These are phyloP conservation scores for Coemansia sp. DNA, from an alignment of 371 early-diverging fungal species.

Conservation along the genomic window DNA sequence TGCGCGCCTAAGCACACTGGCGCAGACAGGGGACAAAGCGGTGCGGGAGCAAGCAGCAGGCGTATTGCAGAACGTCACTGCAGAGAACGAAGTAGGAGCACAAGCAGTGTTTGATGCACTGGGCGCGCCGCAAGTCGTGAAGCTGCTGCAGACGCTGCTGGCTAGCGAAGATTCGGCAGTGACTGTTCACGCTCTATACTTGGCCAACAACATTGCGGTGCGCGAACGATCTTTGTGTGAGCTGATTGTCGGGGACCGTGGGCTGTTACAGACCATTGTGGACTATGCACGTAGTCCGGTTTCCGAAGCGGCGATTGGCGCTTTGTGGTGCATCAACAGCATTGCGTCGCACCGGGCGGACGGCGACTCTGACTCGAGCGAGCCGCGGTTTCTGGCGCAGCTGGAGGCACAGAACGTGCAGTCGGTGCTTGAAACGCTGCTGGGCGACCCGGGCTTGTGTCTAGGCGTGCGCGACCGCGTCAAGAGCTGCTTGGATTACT, in stretches of 20 bases:
- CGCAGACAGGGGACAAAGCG: slow-evolving; percentile 14
- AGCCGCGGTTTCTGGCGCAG: slow-evolving; percentile 11
- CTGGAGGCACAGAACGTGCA: slow-evolving; percentile 16
- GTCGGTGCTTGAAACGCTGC: slow-evolving; percentile 19
- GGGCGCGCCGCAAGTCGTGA: slow-evolving; percentile 15
- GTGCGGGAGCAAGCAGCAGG: slow-evolving; percentile 48
- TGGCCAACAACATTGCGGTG: slow-evolving; percentile 41
- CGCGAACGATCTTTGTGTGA: slow-evolving; percentile 21
- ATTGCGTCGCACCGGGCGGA: slow-evolving; percentile 21
- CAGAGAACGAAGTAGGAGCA: slow-evolving; percentile 23
- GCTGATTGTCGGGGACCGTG: slow-evolving; percentile 14
- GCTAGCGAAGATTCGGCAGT: slow-evolving; percentile 1
- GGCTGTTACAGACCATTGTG: slow-evolving; percentile 24
- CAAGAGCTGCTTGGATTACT: slow-evolving; percentile 41
- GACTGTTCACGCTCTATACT: slow-evolving; percentile 39
- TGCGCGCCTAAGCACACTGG: slow-evolving; percentile 26
- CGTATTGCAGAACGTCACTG: slow-evolving; percentile 42
- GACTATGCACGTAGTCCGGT: slow-evolving; percentile 1
- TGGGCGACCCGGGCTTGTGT: slow-evolving; percentile 13
- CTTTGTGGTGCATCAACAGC: slow-evolving; percentile 48
- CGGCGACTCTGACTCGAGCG: neutral
- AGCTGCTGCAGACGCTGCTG: slow-evolving; percentile 24
- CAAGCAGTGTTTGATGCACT: slow-evolving; percentile 19
- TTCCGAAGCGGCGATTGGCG: slow-evolving; percentile 37
- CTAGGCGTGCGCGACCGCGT: slow-evolving; percentile 43